Base-by-base conservation (phyloP, 345 rosid genomes). In the Combretum micranthum region DNA sequence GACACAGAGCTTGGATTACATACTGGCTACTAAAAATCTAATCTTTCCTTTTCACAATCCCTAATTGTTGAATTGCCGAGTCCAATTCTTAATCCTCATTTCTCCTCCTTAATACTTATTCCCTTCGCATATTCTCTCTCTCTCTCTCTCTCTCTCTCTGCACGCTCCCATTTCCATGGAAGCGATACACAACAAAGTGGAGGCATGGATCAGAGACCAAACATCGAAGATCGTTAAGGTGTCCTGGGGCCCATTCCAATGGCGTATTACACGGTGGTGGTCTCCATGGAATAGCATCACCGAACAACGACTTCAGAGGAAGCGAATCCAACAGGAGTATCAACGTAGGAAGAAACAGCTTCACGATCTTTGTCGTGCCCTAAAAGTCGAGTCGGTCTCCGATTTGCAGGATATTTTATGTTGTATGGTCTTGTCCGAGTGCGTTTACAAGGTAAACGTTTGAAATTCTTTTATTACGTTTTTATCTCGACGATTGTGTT, bases 391-490 rank as follows among this genome's bases (percentile, higher is more conserved):
- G 15, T 88, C 98, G 3, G 67, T 88, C 51, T 65, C 90, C 18
- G 98, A 92, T 52, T 75, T 88, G 62, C 96, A 84, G 72, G 98
- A 86, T 58, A 75, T 92, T 39, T 88, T 92, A 72, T 88, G 98
- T 61, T 92, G 95, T 82, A 86, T 92, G 98, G 95, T 92, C 52
- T 88, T 88, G 55, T 80, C 96, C 10, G 95, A 88, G 75, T 92
- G 96, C 76, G 96, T 86, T 60, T 92, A 88, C 70, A 92, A 92
- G 95, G 98, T 85, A 45, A 17, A 9, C 48, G 2, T n/a, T 15
- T 15, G 22, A 4, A 6, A 23, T 26, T 3, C n/a, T n/a, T 16
- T 13, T 8, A 0, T 47, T 16, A 14, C 15, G 42, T 32, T 26
- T 59, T 59, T 8, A 10, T 15, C 37, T 8, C 39, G 5, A 32